These are phyloP conservation scores for Pulveroboletus ravenelii DNA, from an alignment of 768 basidiomycete genomes.

Conservation along the genomic window DNA sequence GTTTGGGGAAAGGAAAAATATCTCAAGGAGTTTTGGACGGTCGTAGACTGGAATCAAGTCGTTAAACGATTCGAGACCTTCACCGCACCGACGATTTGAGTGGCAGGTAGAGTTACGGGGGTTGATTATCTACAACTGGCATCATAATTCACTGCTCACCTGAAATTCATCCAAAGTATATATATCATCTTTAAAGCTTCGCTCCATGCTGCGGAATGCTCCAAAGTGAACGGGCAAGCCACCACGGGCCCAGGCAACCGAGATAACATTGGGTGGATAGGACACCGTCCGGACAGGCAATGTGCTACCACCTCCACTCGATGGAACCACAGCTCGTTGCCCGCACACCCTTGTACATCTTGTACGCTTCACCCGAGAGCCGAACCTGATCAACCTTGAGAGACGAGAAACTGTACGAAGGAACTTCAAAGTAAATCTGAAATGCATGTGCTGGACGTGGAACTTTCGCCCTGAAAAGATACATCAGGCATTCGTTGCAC, in stretches of 20 bases:
- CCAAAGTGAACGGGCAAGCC: neutral
- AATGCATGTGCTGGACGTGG: constrained; percentile 73
- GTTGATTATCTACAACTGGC: constrained; percentile 6
- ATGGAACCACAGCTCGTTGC: constrained; percentile 38
- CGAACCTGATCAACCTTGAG: constrained; percentile 85
- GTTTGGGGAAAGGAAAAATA: constrained; percentile 91
- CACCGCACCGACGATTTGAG: constrained; percentile 8
- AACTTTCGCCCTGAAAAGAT: constrained; percentile 32
- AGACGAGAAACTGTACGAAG: constrained; percentile 67
- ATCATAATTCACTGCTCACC: constrained; percentile 23
- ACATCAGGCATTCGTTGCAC: neutral
- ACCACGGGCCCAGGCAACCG: too few relatives aligned
- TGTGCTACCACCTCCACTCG: constrained; percentile 31
- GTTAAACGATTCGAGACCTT: constrained; percentile 28
- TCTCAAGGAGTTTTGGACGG: constrained; percentile 78
- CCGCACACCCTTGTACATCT: constrained; percentile 89
- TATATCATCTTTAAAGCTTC: constrained; percentile 10
- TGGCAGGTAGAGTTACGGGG: neutral
- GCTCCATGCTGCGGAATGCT: neutral
- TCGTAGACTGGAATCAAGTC: constrained; percentile 73
- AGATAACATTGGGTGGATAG: neutral
- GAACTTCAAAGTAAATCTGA: constrained; percentile 66
- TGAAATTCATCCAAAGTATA: constrained; percentile 10
- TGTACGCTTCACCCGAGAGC: constrained; percentile 74
- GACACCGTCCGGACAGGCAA: neutral